These are phyloP conservation scores for Fraxinus greggii DNA, from an alignment of 305 asterid genomes.

Conservation along the genomic window DNA sequence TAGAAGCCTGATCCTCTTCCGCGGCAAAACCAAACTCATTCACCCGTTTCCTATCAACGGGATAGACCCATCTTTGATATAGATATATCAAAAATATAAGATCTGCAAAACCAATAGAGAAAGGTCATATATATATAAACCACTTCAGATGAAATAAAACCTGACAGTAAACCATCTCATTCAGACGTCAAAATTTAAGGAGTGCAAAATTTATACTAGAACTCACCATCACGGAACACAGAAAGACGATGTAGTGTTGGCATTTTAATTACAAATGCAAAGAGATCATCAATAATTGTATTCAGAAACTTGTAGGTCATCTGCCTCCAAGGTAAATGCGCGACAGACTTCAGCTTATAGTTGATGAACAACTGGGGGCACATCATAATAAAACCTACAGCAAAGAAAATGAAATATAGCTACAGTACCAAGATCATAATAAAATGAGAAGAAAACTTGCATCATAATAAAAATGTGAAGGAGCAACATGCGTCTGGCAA, in stretches of 20 bases:
- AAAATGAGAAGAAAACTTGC: neutral
- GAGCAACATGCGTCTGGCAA: neutral
- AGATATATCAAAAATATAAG: constrained; percentile 79
- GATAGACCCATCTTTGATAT: constrained; percentile 87
- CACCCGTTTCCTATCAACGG: constrained; percentile 87
- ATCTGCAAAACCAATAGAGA: constrained; percentile 54
- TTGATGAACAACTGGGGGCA: constrained; percentile 96
- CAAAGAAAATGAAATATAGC: constrained; percentile 19
- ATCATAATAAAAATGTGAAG: neutral
- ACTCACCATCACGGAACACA: constrained; percentile 98
- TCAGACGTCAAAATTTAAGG: neutral
- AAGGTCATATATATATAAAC: neutral
- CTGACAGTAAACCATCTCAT: neutral
- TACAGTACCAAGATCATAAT: neutral
- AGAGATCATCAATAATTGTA: constrained; percentile 93
- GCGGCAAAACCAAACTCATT: constrained; percentile 97
- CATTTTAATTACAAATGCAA: constrained; percentile 96
- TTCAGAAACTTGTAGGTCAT: constrained; percentile 95
- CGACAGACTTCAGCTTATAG: constrained; percentile 89
- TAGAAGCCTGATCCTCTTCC: constrained; percentile 62
- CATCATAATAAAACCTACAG: constrained; percentile 93
- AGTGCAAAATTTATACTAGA: neutral
- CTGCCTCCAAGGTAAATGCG: constrained; percentile 99
- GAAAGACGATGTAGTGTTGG: constrained; percentile 90
- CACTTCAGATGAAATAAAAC: neutral